Evolutionary conservation across 371 early-diverging fungal genomes (phyloP).

Genomic region (Rozella allomycis): DNA sequence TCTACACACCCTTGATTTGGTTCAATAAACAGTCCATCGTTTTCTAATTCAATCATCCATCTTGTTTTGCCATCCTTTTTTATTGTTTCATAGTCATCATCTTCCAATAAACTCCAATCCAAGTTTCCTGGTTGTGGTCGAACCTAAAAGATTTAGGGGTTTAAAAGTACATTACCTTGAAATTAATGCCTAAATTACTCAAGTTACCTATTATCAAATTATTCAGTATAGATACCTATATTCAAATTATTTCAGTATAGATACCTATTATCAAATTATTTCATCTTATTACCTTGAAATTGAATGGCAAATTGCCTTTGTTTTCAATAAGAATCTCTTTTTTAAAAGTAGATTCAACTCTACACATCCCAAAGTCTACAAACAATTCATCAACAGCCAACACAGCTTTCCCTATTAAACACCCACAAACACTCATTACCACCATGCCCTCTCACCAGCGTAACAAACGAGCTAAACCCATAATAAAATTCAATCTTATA

Average conservation of each 20-base stretch:
- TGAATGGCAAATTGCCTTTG: constrained; percentile 23
- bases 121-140: constrained; percentile 15
- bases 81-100: constrained; percentile 1
- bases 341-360: constrained; percentile 12
- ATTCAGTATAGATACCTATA: too few species aligned
- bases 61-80: neutral
- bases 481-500: constrained; percentile 13
- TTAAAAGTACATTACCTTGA: too few species aligned
- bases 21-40: constrained; percentile 9
- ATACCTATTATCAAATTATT: too few species aligned
- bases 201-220: too few species aligned
- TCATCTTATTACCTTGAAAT: constrained; percentile 20
- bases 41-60: constrained; percentile 12
- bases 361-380: constrained; percentile 26
- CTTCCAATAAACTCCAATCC: constrained; percentile 13
- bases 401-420: too few species aligned
- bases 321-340: constrained; percentile 18
- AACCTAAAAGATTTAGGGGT: too few species aligned
- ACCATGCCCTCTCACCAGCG: constrained; percentile 16
- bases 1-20: constrained; percentile 19
- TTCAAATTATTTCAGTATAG: too few species aligned
- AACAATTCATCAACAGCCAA: too few species aligned
- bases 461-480: constrained; percentile 14
- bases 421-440: constrained; percentile 14
- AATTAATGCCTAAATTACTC: too few species aligned